A percentile compares a stretch with the other conserved stretches of the same genome.
phyloP scores from a whole-genome alignment of 2,329 filamentous ascomycete species.

The Phialophora chinensis region DNA sequence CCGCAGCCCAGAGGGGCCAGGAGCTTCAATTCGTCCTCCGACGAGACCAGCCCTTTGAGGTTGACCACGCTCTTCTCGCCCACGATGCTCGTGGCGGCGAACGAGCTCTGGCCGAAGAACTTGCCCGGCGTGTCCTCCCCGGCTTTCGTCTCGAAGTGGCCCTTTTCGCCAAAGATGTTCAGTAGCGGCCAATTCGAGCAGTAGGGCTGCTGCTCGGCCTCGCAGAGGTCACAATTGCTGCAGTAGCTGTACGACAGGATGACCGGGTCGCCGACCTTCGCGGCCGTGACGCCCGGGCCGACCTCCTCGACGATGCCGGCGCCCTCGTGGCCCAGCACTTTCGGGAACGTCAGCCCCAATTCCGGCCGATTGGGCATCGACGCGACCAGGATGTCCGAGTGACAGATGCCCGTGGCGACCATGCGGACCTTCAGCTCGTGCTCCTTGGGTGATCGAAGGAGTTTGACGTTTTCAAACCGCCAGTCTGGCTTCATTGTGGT shows the following conservation, averaged over 20 bases:
- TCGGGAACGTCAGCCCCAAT: slow-evolving; percentile 51
- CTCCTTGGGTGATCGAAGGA: slow-evolving; percentile 18
- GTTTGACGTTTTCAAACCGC: slow-evolving; percentile 24
- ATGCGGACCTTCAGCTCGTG: slow-evolving; percentile 61
- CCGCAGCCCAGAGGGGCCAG: slow-evolving; percentile 45
- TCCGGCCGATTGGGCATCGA: slow-evolving; percentile 44
- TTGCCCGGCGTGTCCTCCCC: slow-evolving; percentile 44
- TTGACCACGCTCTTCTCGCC: slow-evolving; percentile 41
- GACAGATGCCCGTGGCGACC: slow-evolving; percentile 61
- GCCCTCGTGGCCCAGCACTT: slow-evolving; percentile 62
- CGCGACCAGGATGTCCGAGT: slow-evolving; percentile 60
- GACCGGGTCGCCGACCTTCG: slow-evolving; percentile 54
- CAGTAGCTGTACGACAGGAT: slow-evolving; percentile 58
- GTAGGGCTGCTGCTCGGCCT: slow-evolving; percentile 54
- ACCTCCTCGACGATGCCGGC: slow-evolving; percentile 57
- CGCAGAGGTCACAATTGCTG: slow-evolving; percentile 56
- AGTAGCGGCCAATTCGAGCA: slow-evolving; percentile 56
- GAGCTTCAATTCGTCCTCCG: slow-evolving; percentile 37
- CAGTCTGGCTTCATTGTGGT: slow-evolving; percentile 17
- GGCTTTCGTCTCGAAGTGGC: slow-evolving; percentile 24
- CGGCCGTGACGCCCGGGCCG: slow-evolving; percentile 50
- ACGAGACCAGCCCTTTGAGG: slow-evolving; percentile 29
- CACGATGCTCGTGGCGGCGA: slow-evolving; percentile 44
- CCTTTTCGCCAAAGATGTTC: slow-evolving; percentile 48
- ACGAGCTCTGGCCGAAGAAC: slow-evolving; percentile 50